Conservation (phyloP, 2,329 filamentous ascomycete genomes). For the Cercospora zeae-maydis region DNA sequence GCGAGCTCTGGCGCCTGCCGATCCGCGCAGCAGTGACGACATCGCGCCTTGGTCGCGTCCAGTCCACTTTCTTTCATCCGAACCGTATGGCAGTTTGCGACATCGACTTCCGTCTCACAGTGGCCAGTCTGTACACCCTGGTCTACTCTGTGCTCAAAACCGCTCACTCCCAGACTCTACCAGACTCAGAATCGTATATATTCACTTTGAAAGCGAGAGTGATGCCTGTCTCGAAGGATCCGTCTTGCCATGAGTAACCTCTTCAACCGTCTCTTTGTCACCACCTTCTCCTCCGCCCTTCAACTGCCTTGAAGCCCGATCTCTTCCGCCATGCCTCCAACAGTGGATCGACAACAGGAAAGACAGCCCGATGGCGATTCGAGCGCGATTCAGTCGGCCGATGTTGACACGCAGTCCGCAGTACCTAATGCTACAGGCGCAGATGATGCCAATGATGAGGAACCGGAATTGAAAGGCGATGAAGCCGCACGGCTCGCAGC, state of each 20-base stretch:
- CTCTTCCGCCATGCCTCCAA: constrained; percentile 4
- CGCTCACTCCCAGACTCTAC: neutral
- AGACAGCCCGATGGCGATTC: neutral
- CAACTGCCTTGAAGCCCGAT: neutral
- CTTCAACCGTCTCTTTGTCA: constrained; percentile 1
- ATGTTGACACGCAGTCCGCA: neutral
- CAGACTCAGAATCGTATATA: neutral
- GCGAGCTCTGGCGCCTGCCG: neutral
- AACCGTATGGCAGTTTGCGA: neutral
- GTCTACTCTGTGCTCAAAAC: neutral
- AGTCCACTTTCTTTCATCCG: constrained; percentile 4
- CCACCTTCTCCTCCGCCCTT: neutral
- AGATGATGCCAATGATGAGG: neutral
- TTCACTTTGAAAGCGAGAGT: constrained; percentile 1
- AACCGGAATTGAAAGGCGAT: constrained; percentile 18
- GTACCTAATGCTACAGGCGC: neutral
- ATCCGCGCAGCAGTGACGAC: constrained; percentile 2
- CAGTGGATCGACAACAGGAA: neutral
- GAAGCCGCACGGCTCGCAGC: constrained; percentile 42
- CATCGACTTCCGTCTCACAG: neutral
- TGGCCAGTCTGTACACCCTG: neutral
- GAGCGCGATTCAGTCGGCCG: neutral
- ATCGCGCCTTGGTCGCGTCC: neutral
- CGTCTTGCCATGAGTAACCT: constrained; percentile 10
- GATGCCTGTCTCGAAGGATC: constrained; percentile 5